Evolutionary conservation across 177 flowering plant genomes (phyloP).

Genomic region (Telopea speciosissima): DNA sequence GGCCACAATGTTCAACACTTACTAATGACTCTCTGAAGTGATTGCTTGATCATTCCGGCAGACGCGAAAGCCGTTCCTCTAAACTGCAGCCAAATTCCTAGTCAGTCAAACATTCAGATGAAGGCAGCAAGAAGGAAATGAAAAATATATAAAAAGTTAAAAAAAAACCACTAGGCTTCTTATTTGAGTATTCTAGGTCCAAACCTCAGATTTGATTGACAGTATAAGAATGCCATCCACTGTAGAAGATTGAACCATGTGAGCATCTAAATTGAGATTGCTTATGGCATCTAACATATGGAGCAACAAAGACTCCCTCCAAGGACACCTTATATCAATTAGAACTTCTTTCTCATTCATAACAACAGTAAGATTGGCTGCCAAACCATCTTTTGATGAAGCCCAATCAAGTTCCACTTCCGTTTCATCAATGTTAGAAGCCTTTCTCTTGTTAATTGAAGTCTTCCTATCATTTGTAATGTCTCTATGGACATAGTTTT

Average conservation of each 20-base stretch:
- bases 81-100: constrained; percentile 41
- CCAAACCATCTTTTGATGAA: constrained; percentile 24
- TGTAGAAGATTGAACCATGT: constrained; percentile 50
- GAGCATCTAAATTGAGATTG: constrained; percentile 52
- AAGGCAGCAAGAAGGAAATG: background rate
- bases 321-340: constrained; percentile 56
- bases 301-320: constrained; percentile 54
- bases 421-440: constrained; percentile 38
- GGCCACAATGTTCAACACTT: constrained; percentile 23
- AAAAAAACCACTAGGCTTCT: background rate
- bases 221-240: constrained; percentile 39
- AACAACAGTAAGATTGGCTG: constrained; percentile 37
- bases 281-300: constrained; percentile 62
- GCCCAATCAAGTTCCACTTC: constrained; percentile 29
- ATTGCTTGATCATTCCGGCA: constrained; percentile 45
- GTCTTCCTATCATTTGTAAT: constrained; percentile 21
- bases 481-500: constrained; percentile 38
- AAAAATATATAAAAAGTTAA: too few relatives aligned
- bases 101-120: background rate
- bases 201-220: constrained; percentile 58
- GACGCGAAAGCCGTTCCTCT: constrained; percentile 39
- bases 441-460: constrained; percentile 56
- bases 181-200: background rate
- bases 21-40: constrained; percentile 45
- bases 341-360: constrained; percentile 42